phyloP scores from a whole-genome alignment of 352 stramenopile species.

The Globisporangium spinosum region DNA sequence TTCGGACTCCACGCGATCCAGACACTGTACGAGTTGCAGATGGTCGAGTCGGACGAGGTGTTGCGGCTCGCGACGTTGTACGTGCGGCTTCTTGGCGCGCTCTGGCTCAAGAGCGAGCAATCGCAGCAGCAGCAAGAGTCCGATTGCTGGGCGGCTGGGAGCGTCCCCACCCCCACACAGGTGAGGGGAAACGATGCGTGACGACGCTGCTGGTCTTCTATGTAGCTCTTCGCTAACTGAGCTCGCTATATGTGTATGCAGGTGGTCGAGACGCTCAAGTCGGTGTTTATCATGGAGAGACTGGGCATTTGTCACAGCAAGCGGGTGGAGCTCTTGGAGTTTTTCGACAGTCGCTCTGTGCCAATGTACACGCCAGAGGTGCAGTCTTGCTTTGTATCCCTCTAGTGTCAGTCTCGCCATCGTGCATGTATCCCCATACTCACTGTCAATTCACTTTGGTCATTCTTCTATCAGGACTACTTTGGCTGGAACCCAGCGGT shows the following conservation, averaged over 20 bases:
- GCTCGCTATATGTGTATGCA: not conserved
- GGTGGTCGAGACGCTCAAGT: slow-evolving; percentile 45
- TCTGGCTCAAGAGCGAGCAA: slow-evolving; percentile 45
- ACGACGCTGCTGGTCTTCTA: not conserved
- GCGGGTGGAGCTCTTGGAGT: slow-evolving; percentile 62
- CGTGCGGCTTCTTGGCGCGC: slow-evolving; percentile 43
- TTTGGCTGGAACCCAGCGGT: slow-evolving; percentile 80
- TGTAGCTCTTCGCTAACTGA: not conserved
- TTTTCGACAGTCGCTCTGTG: slow-evolving; percentile 42
- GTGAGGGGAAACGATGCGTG: slow-evolving; percentile 8
- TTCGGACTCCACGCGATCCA: slow-evolving; percentile 56
- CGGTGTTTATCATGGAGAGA: slow-evolving; percentile 74
- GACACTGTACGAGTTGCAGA: slow-evolving; percentile 60
- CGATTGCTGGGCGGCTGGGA: slow-evolving; percentile 34
- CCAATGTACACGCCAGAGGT: slow-evolving; percentile 50
- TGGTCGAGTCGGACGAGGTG: slow-evolving; percentile 45
- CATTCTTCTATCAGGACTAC: slow-evolving; percentile 46
- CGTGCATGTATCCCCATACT: not conserved
- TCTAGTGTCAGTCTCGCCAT: not conserved
- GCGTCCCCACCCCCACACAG: slow-evolving; percentile 44
- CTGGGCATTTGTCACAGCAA: slow-evolving; percentile 58
- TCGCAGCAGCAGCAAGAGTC: slow-evolving; percentile 22
- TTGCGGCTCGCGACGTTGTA: slow-evolving; percentile 48
- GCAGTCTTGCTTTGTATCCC: not conserved
- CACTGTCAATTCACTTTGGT: not conserved